A percentile compares a stretch with the other conserved stretches of the same genome.
Conservation (phyloP, 2,329 filamentous ascomycete species). For the Cladophialophora exuberans region DNA sequence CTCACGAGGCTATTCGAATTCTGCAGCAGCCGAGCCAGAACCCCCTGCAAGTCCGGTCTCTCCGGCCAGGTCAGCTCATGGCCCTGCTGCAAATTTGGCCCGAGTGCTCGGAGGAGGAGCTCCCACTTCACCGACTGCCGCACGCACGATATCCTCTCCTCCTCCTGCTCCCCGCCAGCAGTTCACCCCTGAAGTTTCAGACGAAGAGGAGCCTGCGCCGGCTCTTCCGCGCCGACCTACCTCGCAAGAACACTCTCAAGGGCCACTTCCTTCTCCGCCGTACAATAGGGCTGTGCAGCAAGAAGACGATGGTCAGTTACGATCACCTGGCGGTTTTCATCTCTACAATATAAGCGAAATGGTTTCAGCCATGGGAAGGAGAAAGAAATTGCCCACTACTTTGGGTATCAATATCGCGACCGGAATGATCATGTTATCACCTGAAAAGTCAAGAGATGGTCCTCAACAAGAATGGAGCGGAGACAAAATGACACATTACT, state of each 20-base stretch:
- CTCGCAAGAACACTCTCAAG: constrained; percentile 53
- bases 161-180: constrained; percentile 51
- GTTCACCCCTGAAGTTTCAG: constrained; percentile 69
- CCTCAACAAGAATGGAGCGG: constrained; percentile 90
- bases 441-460: constrained; percentile 80
- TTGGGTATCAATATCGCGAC: constrained; percentile 90
- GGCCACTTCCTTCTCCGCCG: constrained; percentile 59
- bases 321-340: constrained; percentile 79
- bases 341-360: constrained; percentile 98
- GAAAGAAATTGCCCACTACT: constrained; percentile 98
- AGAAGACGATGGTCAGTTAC: constrained; percentile 46
- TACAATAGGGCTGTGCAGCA: constrained; percentile 54
- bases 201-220: constrained; percentile 64
- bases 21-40: constrained; percentile 34
- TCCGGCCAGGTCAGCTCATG: constrained; percentile 50
- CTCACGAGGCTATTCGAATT: constrained; percentile 31
- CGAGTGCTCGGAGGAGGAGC: constrained; percentile 45
- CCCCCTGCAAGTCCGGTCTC: constrained; percentile 34
- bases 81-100: constrained; percentile 63
- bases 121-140: constrained; percentile 36
- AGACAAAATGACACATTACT: constrained; percentile 95
- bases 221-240: constrained; percentile 65
- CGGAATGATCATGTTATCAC: constrained; percentile 86
- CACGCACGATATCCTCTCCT: constrained; percentile 40
- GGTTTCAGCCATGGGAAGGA: constrained; percentile 94